Evolutionary conservation across 345 rosid genomes (phyloP).

Genomic region (Melaleuca alternifolia): DNA sequence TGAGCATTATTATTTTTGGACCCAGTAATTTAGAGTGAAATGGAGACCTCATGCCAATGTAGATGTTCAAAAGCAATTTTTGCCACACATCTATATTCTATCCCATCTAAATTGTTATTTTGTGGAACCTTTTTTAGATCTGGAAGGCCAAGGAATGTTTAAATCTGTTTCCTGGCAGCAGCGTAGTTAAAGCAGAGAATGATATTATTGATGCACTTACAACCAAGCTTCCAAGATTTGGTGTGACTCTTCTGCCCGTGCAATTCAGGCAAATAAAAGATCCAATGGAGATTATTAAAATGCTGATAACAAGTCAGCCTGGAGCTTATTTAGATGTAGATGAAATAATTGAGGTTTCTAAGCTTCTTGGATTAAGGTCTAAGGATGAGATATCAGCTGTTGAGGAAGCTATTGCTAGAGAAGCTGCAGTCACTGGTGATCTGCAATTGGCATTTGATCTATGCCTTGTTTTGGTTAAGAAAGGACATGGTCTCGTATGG

Average conservation of each 20-base stretch:
- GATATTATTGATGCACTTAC: conserved; percentile 81
- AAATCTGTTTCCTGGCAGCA: conserved; percentile 69
- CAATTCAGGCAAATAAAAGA: conserved; percentile 94
- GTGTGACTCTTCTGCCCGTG: conserved; percentile 80
- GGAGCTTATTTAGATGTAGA: conserved; percentile 90
- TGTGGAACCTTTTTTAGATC: conserved; percentile 34
- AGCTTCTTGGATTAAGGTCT: conserved; percentile 85
- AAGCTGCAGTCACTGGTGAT: conserved; percentile 96
- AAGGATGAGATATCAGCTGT: conserved; percentile 65
- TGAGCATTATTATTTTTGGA: not conserved
- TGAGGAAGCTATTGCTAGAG: conserved; percentile 97
- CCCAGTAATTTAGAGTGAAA: not conserved
- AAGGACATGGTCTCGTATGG: conserved; percentile 94
- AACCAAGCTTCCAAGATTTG: conserved; percentile 83
- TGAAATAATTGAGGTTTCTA: conserved; percentile 87
- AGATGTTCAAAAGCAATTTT: not conserved
- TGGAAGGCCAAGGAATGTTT: conserved; percentile 98
- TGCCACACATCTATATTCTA: not conserved
- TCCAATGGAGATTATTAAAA: conserved; percentile 91
- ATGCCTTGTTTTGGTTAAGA: conserved; percentile 67
- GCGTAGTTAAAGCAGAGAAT: conserved; percentile 71
- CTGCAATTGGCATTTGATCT: conserved; percentile 95
- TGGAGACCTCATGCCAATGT: not conserved
- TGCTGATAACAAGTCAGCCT: conserved; percentile 82
- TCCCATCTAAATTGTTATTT: not conserved